Evolutionary conservation across 106 monocot species (phyloP), one percentile per base, ranked within the genome.

Genomic region (Dendrobium nobile): DNA sequence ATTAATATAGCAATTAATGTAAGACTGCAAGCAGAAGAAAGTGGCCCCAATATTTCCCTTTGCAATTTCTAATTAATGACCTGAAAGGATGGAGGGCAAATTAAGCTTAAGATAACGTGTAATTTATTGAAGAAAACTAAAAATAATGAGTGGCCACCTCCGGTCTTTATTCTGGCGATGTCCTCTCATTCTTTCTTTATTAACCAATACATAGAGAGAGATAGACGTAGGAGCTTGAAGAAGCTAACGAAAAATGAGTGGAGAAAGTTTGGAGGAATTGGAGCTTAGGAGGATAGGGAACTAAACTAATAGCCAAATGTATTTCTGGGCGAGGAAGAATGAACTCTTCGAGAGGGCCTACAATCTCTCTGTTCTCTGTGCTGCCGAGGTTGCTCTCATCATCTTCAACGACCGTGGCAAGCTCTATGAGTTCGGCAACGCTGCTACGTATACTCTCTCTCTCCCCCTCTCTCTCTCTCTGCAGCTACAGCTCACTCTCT

Each of bases 381-480:
- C 2, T 4, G 64, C 64, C 64, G 64, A 64, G 20, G 64, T 65
- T n/a, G 64, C 64, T n/a, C 24, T 65, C 64, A 65, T 65, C 16
- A 65, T 65, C n/a, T 65, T 65, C 64, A n/a, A 6, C 64, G 18
- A 17, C 64, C 24, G 64, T n/a, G 64, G 64, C 3, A 65, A n/a
- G 64, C 64, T n/a, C 64, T 65, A 65, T n/a, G 64, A 65, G 64
- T 65, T 65, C 22, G 64, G 24, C n/a, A 65, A 24, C 64, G 64
- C 64, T 65, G 64, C 15, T 26, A 26, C 64, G 7, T 24, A 37
- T 37, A 37, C 37, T 37, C 64, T 54, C 51, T 54, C 51, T 15
- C 51, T 54, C 37, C 1, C 37, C 2, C 17, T 20, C 51, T 8
- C 4, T 15, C 0, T 4, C 15, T 54, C 1, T 4, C 15, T 5